A percentile compares a stretch with the other conserved stretches of the same genome.
These are phyloP conservation scores for Apophysomyces elegans DNA, from an alignment of 371 early-diverging fungal genomes.

Conservation along the genomic window DNA sequence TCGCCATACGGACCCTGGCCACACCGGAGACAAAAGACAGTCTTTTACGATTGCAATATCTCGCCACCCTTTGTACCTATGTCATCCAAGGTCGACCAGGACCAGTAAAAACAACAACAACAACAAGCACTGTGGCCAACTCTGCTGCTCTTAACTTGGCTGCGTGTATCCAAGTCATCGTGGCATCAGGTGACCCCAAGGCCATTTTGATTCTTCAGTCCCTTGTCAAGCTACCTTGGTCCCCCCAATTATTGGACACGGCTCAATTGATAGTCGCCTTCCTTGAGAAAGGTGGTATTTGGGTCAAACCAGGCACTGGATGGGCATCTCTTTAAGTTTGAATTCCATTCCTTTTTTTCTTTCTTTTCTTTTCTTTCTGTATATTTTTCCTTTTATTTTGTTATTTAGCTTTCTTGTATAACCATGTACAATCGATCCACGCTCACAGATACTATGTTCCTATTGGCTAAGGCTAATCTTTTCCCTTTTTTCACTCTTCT, in stretches of 20 bases:
- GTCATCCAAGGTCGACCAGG: conserved; percentile 41
- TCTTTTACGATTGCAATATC: conserved; percentile 30
- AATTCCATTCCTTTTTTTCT: not conserved
- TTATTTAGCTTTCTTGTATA: not conserved
- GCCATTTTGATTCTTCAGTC: conserved; percentile 29
- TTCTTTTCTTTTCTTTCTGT: not conserved
- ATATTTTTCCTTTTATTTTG: not conserved
- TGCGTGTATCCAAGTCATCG: conserved; percentile 23
- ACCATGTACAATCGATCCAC: not conserved
- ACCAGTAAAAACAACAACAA: conserved; percentile 10
- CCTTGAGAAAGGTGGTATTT: conserved; percentile 27
- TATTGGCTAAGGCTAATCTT: not conserved
- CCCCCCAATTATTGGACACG: conserved; percentile 16
- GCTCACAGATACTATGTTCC: not conserved
- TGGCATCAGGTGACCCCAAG: conserved; percentile 34
- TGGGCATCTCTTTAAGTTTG: conserved; percentile 20
- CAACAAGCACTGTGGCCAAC: not conserved
- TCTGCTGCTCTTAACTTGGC: conserved; percentile 13
- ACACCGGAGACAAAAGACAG: conserved; percentile 3
- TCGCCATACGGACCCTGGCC: conserved; percentile 35
- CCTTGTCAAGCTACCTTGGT: conserved; percentile 23
- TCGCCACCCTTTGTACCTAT: conserved; percentile 37
- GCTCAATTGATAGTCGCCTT: conserved; percentile 30
- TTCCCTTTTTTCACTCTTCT: not conserved
- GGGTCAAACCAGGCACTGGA: conserved; percentile 37